Evolutionary conservation across 225 moss, liverwort and hornwort species (phyloP).

Genomic region (Antitrichia curtipendula): DNA sequence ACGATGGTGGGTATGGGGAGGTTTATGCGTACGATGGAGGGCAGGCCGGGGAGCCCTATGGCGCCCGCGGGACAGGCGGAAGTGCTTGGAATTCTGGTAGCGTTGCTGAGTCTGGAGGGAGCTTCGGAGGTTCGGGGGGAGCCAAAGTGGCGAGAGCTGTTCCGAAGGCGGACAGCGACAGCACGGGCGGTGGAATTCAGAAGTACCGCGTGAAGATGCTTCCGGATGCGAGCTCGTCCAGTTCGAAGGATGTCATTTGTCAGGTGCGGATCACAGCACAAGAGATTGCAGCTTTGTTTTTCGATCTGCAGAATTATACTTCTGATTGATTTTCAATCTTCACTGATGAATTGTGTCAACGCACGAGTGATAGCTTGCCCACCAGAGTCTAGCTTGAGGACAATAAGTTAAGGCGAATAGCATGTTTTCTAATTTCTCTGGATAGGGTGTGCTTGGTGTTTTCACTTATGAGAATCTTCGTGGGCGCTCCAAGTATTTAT

Average conservation of each 20-base stretch:
- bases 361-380: not conserved
- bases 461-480: not conserved
- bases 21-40: conserved; percentile 89
- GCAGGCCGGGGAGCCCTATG: conserved; percentile 53
- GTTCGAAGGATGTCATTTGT: conserved; percentile 71
- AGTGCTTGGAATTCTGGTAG: conserved; percentile 25
- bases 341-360: not conserved
- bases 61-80: conserved; percentile 54
- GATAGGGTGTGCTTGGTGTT: not conserved
- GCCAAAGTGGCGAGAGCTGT: conserved; percentile 51
- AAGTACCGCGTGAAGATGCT: conserved; percentile 91
- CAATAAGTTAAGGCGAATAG: not conserved
- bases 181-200: conserved; percentile 62
- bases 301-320: too few species aligned
- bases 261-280: conserved; percentile 30
- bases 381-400: not conserved
- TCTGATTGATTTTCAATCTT: not conserved
- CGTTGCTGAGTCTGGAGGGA: not conserved
- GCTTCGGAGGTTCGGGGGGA: conserved; percentile 26
- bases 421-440: not conserved
- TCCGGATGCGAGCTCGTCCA: conserved; percentile 49
- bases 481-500: not conserved
- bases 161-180: conserved; percentile 50
- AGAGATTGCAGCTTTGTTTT: not conserved
- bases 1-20: conserved; percentile 50